Conservation (phyloP, 768 basidiomycete genomes). For the Podaxis carcinomalis region DNA sequence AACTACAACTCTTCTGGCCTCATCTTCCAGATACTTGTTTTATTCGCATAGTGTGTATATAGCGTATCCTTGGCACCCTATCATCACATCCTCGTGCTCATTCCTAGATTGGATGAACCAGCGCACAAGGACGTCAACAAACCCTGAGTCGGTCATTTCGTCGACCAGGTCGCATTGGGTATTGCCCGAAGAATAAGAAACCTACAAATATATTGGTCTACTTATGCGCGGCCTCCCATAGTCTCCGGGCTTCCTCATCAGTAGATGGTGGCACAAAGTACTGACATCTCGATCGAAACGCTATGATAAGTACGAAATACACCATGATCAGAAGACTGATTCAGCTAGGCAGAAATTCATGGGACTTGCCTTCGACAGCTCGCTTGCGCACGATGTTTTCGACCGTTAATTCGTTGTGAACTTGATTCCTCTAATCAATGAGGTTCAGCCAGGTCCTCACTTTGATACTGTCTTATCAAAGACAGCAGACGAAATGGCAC, state of each 20-base stretch:
- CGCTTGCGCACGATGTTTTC: conserved; percentile 69
- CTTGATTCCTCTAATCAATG: conserved; percentile 55
- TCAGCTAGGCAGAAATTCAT: neutral
- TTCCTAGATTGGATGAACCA: neutral
- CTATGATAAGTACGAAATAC: conserved; percentile 30
- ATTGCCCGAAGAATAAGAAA: neutral
- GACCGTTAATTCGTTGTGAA: conserved; percentile 69
- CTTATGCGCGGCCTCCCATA: conserved; percentile 27
- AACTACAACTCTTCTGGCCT: too few species aligned
- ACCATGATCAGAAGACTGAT: neutral
- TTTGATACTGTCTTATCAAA: neutral
- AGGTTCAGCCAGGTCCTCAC: neutral
- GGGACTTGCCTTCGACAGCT: conserved; percentile 60
- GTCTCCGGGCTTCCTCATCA: conserved; percentile 46
- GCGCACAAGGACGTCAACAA: neutral
- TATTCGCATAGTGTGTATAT: neutral
- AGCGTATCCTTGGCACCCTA: neutral
- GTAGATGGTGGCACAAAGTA: conserved; percentile 68
- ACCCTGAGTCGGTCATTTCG: neutral
- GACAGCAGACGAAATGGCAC: neutral
- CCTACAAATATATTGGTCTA: conserved; percentile 7
- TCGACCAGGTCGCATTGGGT: neutral
- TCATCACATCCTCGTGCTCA: neutral
- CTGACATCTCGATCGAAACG: conserved; percentile 74
- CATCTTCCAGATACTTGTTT: neutral